phyloP scores from a whole-genome alignment of 805 yeast species.

The Metschnikowia orientalis region DNA sequence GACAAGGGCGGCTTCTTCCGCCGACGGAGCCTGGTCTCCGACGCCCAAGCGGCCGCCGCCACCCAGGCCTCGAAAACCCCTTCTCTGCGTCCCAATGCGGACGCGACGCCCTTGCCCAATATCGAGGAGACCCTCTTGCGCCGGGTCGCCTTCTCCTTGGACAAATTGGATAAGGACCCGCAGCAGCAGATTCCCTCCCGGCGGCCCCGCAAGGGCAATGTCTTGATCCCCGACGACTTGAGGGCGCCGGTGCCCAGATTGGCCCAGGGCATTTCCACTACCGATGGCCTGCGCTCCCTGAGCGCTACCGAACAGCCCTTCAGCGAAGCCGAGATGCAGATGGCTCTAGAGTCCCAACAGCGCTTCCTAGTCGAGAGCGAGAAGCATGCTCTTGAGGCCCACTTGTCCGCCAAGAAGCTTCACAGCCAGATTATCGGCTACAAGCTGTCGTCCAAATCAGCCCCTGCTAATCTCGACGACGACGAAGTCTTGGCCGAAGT shows the following conservation, averaged over 20 bases:
- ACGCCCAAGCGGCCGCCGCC: neutral
- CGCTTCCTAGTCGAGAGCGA: slow-evolving; percentile 56
- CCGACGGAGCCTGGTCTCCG: slow-evolving; percentile 16
- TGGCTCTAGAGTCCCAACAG: slow-evolving; percentile 58
- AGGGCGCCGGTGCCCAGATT: slow-evolving; percentile 58
- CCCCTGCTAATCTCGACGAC: slow-evolving; percentile 15
- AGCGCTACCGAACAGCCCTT: slow-evolving; percentile 23
- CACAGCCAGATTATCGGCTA: slow-evolving; percentile 59
- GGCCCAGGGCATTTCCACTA: slow-evolving; percentile 61
- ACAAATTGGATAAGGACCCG: slow-evolving; percentile 60
- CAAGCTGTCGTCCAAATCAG: slow-evolving; percentile 20
- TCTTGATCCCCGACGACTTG: slow-evolving; percentile 59
- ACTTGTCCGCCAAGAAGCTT: slow-evolving; percentile 61
- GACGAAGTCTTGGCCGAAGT: slow-evolving; percentile 17
- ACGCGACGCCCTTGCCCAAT: slow-evolving; percentile 30
- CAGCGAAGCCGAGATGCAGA: slow-evolving; percentile 45
- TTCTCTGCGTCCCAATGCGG: no score
- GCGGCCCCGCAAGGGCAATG: slow-evolving; percentile 51
- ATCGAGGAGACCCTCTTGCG: slow-evolving; percentile 40
- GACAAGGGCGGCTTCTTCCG: slow-evolving; percentile 17
- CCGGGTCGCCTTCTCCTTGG: slow-evolving; percentile 74
- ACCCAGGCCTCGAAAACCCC: slow-evolving; percentile 43
- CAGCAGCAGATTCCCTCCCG: slow-evolving; percentile 61
- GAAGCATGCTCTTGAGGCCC: slow-evolving; percentile 74
- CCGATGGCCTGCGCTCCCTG: slow-evolving; percentile 19